Base-by-base conservation (phyloP, 2,329 filamentous ascomycete genomes). In the Penicillium sp. region DNA sequence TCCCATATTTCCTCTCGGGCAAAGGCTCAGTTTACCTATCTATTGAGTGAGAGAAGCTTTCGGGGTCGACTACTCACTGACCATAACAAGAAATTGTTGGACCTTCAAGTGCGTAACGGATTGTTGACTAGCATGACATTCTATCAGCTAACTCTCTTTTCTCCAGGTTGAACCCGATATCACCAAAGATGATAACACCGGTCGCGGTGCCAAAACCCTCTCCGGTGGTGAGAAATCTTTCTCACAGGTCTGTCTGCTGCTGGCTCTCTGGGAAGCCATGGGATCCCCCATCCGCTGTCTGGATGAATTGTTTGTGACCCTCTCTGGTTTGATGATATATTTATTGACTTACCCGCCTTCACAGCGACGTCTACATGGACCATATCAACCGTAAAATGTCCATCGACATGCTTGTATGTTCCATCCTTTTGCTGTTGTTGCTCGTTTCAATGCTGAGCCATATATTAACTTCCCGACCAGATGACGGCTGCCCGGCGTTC, bases 171-270 rank as follows among this genome's bases (percentile, higher is more conserved):
- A 89, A 71, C 87, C 87, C 4, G 86, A 88, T 64, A 84, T 83
- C 48, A 95, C 89, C 22, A 87, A 84, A 64, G 85, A 83, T 65
- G 87, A 84, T 59, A 85, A 84, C 22, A 81, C 84, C 4, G 92
- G 91, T 2, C 86, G 93, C 49, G 90, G 90, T 68, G 93, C 95
- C 24, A 96, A 91, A 76, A 98, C 93, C 0, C 81, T 99, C 1
- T 97, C 93, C 9, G 95, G 95, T 52, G 95, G 95, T 29, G 95
- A 99, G 73, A 99, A 99, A 74, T 98, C 93, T 0, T 99, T 98
- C 74, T 96, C 93, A 3, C 96, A 93, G 4, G 96, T 98, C 58
- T 99, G 95, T 76, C 84, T 99, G 66, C 79, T 99, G 54, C 82
- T 99, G 31, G 87, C 92, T 2, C 88, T 99, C 19, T 99, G 95